Evolutionary conservation across 208 protist species (phyloP), one percentile per base, ranked within the genome.

Genomic region (Leishmania aethiopica): DNA sequence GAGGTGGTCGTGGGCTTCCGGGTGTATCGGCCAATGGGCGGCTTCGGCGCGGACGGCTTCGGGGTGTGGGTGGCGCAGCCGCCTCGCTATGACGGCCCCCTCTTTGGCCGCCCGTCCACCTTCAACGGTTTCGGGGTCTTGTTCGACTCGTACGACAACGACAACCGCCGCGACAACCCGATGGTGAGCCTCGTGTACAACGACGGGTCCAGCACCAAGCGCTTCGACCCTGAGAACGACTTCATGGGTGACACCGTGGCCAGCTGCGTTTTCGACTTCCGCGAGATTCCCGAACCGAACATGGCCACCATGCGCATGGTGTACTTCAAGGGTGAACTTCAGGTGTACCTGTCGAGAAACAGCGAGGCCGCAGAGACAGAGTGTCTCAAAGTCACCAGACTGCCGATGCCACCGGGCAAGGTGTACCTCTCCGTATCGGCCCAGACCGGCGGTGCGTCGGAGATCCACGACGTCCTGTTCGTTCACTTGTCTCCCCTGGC

Each of bases 81-180:
- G 19, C 87, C 86, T 6, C 77, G 42, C 66, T 47, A 51, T n/a
- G 87, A 88, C n/a, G 92, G 94, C n/a, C 78, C 85, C 0, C 22
- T 98, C 25, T 90, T 95, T 77, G 94, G 94, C 17, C 89, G 89
- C 28, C 82, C 92, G 3, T 42, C 73, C 62, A 83, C 85, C 32
- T 98, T 98, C 79, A 84, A 89, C 32, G 96, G 96, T 67, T 78
- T 97, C 51, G 96, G 91, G 25, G 85, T 98, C 60, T 42, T 98
- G 40, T 96, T 98, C 57, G 94, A 98, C 84, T 92, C 93, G 45
- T 98, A 94, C 84, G 96, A 98, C 86, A 98, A 98, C 81, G 94
- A 97, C 83, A 88, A 87, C 60, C 79, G 70, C 40, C 85, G 87
- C 8, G 91, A 97, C 86, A 97, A 97, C 80, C 96, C 96, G 40